phyloP scores from a whole-genome alignment of 495 filamentous ascomycete species.

The Lasiosphaeria hispida region DNA sequence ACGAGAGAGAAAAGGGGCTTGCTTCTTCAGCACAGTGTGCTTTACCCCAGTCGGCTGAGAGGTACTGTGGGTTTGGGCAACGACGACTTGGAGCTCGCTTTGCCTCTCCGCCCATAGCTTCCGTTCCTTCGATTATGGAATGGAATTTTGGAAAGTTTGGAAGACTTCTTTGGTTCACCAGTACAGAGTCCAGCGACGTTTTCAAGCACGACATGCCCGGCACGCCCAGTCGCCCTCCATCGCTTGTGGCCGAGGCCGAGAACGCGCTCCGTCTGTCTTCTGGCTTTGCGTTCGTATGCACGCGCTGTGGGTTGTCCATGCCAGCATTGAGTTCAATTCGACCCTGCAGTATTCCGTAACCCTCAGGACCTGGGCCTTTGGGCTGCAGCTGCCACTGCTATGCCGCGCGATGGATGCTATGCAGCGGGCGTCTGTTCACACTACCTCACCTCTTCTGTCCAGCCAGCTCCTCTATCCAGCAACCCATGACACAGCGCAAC shows the following conservation, averaged over 20 bases:
- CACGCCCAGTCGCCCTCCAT: too few relatives aligned
- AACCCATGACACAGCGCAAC: too few relatives aligned
- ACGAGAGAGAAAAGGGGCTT: constrained; percentile 7
- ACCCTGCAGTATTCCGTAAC: neutral
- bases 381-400: constrained; percentile 3
- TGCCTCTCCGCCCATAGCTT: too few relatives aligned
- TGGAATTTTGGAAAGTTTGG: too few relatives aligned
- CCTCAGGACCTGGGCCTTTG: neutral
- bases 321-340: constrained; percentile 6
- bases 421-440: neutral
- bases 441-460: neutral
- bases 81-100: too few relatives aligned
- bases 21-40: constrained; percentile 8
- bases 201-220: too few relatives aligned
- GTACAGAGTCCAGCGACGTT: too few relatives aligned
- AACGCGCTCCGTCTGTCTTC: too few relatives aligned
- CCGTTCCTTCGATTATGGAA: too few relatives aligned
- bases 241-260: too few relatives aligned
- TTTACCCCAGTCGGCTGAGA: neutral
- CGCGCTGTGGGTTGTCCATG: neutral
- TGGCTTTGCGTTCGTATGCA: too few relatives aligned
- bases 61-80: neutral
- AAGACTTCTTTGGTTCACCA: too few relatives aligned
- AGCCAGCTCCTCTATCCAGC: neutral
- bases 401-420: neutral